Percentiles rank a stretch among this genome's conserved stretches.
Conservation (phyloP, 345 rosid genomes). For the Linum trigynum region DNA sequence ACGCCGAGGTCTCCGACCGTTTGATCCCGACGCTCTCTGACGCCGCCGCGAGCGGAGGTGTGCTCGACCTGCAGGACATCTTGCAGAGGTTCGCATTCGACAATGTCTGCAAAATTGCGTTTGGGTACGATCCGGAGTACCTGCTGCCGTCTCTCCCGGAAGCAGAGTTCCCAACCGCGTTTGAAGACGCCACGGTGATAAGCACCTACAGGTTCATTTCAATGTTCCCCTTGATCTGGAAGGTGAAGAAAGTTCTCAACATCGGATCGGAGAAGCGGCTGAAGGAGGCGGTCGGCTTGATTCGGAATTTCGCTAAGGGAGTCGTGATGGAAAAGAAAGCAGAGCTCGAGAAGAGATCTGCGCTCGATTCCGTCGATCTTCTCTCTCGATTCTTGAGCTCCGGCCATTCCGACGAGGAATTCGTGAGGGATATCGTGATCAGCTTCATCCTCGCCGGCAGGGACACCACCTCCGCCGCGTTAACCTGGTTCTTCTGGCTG, state of each 20-base stretch:
- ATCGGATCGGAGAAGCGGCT: conserved; percentile 43
- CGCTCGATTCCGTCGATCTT: conserved; percentile 33
- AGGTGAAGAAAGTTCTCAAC: conserved; percentile 29
- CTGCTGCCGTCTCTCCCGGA: conserved; percentile 35
- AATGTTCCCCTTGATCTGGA: conserved; percentile 31
- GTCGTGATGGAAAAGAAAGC: conserved; percentile 41
- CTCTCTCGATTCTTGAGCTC: conserved; percentile 49
- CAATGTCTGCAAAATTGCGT: conserved; percentile 62
- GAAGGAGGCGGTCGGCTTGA: conserved; percentile 24
- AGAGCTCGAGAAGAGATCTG: conserved; percentile 16
- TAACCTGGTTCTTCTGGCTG: conserved; percentile 71
- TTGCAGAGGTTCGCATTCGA: conserved; percentile 63
- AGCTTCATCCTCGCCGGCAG: conserved; percentile 60
- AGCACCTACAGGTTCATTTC: conserved; percentile 29
- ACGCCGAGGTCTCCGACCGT: conserved; percentile 32
- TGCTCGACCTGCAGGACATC: conserved; percentile 14
- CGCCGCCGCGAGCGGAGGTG: background rate
- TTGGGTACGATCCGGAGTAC: conserved; percentile 54
- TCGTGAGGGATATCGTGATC: conserved; percentile 44
- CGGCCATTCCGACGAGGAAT: conserved; percentile 32
- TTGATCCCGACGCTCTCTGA: conserved; percentile 35
- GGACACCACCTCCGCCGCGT: conserved; percentile 70
- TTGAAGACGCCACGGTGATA: conserved; percentile 35
- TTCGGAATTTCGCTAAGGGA: conserved; percentile 40
- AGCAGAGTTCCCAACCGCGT: conserved; percentile 33